Base-by-base conservation (phyloP, 2,329 filamentous ascomycete species). In the Chaetomiaceae sp. region DNA sequence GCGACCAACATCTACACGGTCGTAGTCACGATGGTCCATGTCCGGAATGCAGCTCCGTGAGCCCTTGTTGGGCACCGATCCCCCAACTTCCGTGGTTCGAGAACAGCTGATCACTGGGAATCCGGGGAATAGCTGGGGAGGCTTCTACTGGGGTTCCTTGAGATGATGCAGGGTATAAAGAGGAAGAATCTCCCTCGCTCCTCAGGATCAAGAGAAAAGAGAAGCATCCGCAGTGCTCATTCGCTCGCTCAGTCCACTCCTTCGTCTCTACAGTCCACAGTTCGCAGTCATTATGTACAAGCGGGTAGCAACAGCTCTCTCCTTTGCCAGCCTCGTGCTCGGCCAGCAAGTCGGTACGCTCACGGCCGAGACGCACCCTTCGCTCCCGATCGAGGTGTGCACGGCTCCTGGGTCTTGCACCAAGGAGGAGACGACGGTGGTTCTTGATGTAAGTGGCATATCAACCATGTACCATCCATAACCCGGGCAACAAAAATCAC, bases 321-420 rank as follows among this genome's bases (percentile, higher is more conserved):
- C 55, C 33, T 62, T 65, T 37, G 61, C 61, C 56, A 59, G 60
- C 54, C 53, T 58, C 25, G 63, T 61, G 45, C 57, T 64, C 17
- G 63, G 63, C 55, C 63, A 65, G 59, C 63, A 65, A 48, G 66
- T 70, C 21, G 73, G 73, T 44, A 70, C 65, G 25, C 51, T 64
- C 50, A 65, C 63, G 13, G 60, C 66, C 7, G 73, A 76, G 55
- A 65, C 62, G 31, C 75, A 78, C 56, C 75, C 75, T 31, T 56
- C 69, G 14, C 62, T 79, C 61, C 72, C 69, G 50, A 74, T 73
- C 62, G 63, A 73, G 59, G 66, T 69, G 46, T 79, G 75, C 62
- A 71, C 74, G 21, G 64, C 62, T 3, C 64, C 61, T 25, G 72
- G 73, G 34, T 55, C 56, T 14, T 78, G 75, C 64, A 71, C 67